phyloP scores from a whole-genome alignment of 192 early-diverging fungal species.

The Coemansia sp. region DNA sequence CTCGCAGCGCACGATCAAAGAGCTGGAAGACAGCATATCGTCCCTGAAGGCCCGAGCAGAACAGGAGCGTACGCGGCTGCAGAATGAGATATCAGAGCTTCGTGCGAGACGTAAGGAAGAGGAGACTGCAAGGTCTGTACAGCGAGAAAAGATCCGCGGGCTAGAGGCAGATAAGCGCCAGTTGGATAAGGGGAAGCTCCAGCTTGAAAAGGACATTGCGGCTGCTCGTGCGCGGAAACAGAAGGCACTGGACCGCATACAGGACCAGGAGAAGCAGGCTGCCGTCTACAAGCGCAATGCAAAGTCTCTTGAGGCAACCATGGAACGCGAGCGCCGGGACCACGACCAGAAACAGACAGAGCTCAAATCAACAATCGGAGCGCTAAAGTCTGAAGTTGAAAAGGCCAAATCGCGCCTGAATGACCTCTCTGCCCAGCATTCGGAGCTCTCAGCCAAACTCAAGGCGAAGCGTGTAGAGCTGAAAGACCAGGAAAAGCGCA shows the following conservation, averaged over 20 bases:
- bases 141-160: constrained; percentile 34
- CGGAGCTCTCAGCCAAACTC: constrained; percentile 14
- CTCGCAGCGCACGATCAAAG: constrained; percentile 13
- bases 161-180: constrained; percentile 43
- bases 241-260: constrained; percentile 24
- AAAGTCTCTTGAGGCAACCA: constrained; percentile 19
- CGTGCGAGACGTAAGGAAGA: constrained; percentile 32
- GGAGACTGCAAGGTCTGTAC: constrained; percentile 19
- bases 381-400: constrained; percentile 25
- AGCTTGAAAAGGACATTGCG: constrained; percentile 25
- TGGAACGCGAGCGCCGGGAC: constrained; percentile 33
- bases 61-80: constrained; percentile 25
- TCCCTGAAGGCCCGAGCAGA: constrained; percentile 22
- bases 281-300: constrained; percentile 19
- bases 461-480: constrained; percentile 18
- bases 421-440: constrained; percentile 18
- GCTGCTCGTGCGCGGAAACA: constrained; percentile 25
- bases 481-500: constrained; percentile 30
- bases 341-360: constrained; percentile 29
- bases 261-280: constrained; percentile 25
- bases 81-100: constrained; percentile 30
- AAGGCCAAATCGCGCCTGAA: constrained; percentile 19
- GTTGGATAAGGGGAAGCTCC: constrained; percentile 28
- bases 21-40: constrained; percentile 17
- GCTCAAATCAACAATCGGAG: constrained; percentile 19